Conservation (phyloP, 2,329 filamentous ascomycete species). For the Aspergillus novofumigatus region DNA sequence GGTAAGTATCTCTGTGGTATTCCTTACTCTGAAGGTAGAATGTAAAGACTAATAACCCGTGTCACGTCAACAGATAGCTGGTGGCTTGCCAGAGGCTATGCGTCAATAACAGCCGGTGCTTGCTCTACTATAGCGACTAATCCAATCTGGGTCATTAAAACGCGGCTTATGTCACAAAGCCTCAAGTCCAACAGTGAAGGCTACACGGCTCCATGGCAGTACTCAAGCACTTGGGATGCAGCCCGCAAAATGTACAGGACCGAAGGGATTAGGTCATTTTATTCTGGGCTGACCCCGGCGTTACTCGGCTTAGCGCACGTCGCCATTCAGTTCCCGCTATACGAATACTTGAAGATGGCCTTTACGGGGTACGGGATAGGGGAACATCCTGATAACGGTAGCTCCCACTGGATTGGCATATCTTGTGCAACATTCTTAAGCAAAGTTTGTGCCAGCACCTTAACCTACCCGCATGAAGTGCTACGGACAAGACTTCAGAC, state of each 20-base stretch:
- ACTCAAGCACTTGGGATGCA: constrained; percentile 82
- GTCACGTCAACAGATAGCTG: constrained; percentile 57
- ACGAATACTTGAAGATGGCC: constrained; percentile 84
- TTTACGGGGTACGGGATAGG: constrained; percentile 92
- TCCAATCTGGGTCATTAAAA: constrained; percentile 99
- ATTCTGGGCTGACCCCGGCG: constrained; percentile 89
- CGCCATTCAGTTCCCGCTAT: constrained; percentile 93
- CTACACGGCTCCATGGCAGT: constrained; percentile 68
- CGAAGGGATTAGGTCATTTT: constrained; percentile 87
- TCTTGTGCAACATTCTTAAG: constrained; percentile 85
- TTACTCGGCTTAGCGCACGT: constrained; percentile 90
- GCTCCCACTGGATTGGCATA: constrained; percentile 76
- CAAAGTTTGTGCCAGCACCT: constrained; percentile 89
- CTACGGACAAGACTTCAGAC: constrained; percentile 91
- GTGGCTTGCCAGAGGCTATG: constrained; percentile 77
- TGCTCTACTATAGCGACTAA: constrained; percentile 94
- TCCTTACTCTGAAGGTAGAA: neutral
- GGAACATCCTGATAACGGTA: constrained; percentile 56
- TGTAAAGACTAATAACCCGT: neutral
- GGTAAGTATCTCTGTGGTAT: constrained; percentile 43
- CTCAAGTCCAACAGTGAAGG: constrained; percentile 50
- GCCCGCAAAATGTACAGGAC: constrained; percentile 92
- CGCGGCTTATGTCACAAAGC: constrained; percentile 90
- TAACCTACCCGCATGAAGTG: constrained; percentile 96
- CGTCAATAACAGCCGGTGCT: constrained; percentile 83